Evolutionary conservation across 2,329 filamentous ascomycete genomes (phyloP), one percentile per base, ranked within the genome.

Genomic region (Cercospora nicotianae): DNA sequence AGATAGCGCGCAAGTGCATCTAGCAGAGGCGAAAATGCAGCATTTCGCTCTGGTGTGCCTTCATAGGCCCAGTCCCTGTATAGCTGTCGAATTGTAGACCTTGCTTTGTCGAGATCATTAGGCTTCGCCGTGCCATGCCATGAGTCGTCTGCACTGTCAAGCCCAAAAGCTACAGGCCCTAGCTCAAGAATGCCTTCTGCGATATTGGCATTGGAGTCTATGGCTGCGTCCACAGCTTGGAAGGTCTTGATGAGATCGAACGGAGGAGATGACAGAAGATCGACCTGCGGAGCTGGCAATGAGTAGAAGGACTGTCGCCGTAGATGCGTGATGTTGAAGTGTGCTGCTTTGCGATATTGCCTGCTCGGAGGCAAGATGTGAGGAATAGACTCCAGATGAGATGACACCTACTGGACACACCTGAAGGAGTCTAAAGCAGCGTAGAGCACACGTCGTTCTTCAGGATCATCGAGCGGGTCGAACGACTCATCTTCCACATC

Each of bases 251-350:
- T 86, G 63, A 95, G 89, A 67, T 89, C 91, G 82, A 98, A 96
- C 0, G 94, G 94, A 0, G 91, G 89, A 4, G 86, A 86, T 0
- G 93, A 89, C 0, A 99, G 87, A 76, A 96, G 86, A 75, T 91
- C 87, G 89, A 93, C 95, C 78, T 99, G 94, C 1, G 86, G 83
- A 67, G 90, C 88, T 1, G 94, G 93, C 5, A 99, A 85, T 8
- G 93, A 91, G 79, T 98, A 99, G 80, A 99, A 97, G 13, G 93
- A 91, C 79, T 95, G 93, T 30, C 96, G 89, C 23, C 95, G 90
- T 18, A 94, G 86, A 79, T 98, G 94, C 4, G 94, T 98, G 71
- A 91, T 90, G 79, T 96, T 96, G 81, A 91, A 91, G 79, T 98
- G 94, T 5, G 94, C 91, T 26, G 89, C 87, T 75, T 90, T 91